These are phyloP conservation scores for Geosmithia flava DNA, from an alignment of 2,329 filamentous ascomycete genomes.

Conservation along the genomic window DNA sequence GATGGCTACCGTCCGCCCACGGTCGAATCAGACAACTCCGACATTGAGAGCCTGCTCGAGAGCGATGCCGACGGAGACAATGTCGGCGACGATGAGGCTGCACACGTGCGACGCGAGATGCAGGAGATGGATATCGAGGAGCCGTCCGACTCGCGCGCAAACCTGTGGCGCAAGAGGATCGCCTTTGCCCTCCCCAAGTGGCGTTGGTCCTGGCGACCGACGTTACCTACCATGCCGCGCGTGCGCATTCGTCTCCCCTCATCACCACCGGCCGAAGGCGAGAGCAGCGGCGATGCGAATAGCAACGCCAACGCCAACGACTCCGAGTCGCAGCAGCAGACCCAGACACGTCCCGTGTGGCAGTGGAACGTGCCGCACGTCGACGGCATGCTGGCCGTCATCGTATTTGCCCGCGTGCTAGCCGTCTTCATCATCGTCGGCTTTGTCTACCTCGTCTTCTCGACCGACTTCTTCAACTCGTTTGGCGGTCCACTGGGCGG, in stretches of 20 bases:
- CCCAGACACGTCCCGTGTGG: conserved; percentile 6
- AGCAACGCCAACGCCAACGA: not conserved
- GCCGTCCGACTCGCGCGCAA: conserved; percentile 31
- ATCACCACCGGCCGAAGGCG: conserved; percentile 8
- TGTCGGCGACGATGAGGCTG: conserved; percentile 39
- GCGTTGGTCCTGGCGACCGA: conserved; percentile 43
- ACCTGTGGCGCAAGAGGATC: conserved; percentile 43
- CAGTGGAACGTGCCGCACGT: conserved; percentile 21
- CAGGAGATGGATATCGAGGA: conserved; percentile 79
- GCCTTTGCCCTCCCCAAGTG: conserved; percentile 40
- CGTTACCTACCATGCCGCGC: conserved; percentile 28
- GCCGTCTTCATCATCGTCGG: conserved; percentile 64
- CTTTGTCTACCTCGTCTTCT: conserved; percentile 74
- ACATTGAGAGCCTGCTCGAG: conserved; percentile 35
- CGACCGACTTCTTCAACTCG: conserved; percentile 68
- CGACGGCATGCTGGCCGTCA: conserved; percentile 30
- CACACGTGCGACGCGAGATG: conserved; percentile 66
- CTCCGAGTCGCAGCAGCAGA: conserved; percentile 2
- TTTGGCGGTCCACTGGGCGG: conserved; percentile 50
- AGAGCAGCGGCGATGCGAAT: conserved; percentile 1
- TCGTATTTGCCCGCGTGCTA: conserved; percentile 61
- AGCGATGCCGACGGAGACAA: conserved; percentile 35
- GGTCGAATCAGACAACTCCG: conserved; percentile 58
- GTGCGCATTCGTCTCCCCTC: conserved; percentile 33
- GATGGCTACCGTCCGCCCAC: conserved; percentile 66